Evolutionary conservation across 2,329 filamentous ascomycete species (phyloP).

Genomic region (Cladosporium sp.): DNA sequence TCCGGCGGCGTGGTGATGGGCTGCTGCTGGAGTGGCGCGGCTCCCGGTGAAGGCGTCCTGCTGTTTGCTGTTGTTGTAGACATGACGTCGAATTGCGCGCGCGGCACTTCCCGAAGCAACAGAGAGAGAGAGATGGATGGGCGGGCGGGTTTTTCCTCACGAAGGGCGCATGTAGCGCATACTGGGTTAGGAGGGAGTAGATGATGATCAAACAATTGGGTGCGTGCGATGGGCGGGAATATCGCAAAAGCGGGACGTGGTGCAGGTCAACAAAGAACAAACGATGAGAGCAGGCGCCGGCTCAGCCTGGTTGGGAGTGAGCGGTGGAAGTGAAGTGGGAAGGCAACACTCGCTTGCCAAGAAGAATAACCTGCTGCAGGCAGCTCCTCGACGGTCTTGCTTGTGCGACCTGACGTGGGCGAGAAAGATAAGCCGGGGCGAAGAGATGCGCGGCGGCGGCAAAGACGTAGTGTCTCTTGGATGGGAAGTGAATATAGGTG

Average conservation of each 20-base stretch:
- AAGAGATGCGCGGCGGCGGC: too few relatives aligned
- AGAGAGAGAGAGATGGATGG: too few relatives aligned
- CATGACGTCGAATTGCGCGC: slow-evolving; percentile 16
- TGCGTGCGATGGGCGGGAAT: background rate
- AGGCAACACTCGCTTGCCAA: background rate
- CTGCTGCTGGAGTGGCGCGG: background rate
- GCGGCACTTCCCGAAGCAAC: slow-evolving; percentile 7
- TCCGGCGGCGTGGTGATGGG: slow-evolving; percentile 29
- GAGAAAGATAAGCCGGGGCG: too few relatives aligned
- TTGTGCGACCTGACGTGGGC: background rate
- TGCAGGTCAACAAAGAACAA: background rate
- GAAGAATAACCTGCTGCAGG: background rate
- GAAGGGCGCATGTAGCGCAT: slow-evolving; percentile 10
- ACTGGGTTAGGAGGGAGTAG: slow-evolving; percentile 3
- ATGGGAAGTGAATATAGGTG: too few relatives aligned
- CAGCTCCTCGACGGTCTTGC: background rate
- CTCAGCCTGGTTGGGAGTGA: background rate
- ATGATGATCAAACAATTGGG: slow-evolving; percentile 5
- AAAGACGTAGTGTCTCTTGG: too few relatives aligned
- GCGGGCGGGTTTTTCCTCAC: too few relatives aligned
- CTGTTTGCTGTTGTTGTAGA: slow-evolving; percentile 8
- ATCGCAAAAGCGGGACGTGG: too few relatives aligned
- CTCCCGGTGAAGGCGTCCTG: slow-evolving; percentile 15
- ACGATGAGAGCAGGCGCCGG: background rate
- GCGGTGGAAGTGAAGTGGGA: background rate